Evolutionary conservation across 345 rosid species (phyloP).

Genomic region (Syzygium aromaticum): DNA sequence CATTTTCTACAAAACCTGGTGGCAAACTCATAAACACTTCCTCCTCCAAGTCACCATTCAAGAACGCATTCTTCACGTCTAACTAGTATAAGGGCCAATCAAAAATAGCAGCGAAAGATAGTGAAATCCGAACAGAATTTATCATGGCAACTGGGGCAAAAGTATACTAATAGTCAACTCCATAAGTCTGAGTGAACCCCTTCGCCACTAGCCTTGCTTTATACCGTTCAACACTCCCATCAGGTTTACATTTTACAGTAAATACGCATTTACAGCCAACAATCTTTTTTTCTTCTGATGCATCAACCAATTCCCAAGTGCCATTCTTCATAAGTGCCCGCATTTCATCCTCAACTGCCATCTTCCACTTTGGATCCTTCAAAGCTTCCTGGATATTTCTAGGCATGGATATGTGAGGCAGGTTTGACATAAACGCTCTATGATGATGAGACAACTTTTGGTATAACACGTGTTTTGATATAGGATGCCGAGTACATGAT

Average conservation of each 20-base stretch:
- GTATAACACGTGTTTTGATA: neutral
- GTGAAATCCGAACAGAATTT: fast-evolving
- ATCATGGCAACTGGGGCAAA: neutral
- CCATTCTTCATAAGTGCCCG: neutral
- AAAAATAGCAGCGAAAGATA: neutral
- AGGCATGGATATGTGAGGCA: neutral
- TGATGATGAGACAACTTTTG: neutral
- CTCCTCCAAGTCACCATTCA: neutral
- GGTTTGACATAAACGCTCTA: neutral
- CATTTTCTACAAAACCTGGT: neutral
- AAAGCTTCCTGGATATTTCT: neutral
- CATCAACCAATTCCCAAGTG: neutral
- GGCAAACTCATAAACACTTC: neutral
- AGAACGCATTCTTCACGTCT: neutral
- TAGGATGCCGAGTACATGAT: neutral
- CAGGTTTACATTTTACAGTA: neutral
- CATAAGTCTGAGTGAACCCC: neutral
- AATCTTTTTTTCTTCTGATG: neutral
- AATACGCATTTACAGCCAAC: neutral
- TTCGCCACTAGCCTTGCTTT: neutral
- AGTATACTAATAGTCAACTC: neutral
- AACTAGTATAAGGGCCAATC: neutral
- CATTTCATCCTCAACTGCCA: neutral
- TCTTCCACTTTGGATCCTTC: neutral
- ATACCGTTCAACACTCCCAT: neutral